Evolutionary conservation across 2,329 filamentous ascomycete species (phyloP).

Genomic region (Didymella keratinophila): DNA sequence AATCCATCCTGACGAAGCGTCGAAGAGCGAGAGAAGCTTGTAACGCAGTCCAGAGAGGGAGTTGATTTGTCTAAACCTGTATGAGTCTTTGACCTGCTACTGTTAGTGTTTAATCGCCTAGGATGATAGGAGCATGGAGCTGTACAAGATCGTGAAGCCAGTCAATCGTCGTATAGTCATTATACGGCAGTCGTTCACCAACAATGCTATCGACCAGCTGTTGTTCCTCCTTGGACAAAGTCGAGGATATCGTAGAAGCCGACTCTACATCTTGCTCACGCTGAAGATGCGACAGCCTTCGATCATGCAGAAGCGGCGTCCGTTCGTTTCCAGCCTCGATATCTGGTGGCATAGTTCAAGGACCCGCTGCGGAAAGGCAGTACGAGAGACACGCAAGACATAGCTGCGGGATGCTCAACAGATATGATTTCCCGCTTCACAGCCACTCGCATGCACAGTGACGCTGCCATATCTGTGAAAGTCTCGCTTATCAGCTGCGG

Average conservation of each 20-base stretch:
- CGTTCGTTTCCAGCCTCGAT: conserved; percentile 43
- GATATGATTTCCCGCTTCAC: background rate
- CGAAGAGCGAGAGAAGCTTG: conserved; percentile 53
- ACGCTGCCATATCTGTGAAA: conserved; percentile 5
- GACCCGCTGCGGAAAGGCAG: background rate
- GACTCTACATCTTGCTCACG: conserved; percentile 52
- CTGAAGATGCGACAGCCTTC: conserved; percentile 46
- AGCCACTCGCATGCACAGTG: conserved; percentile 11
- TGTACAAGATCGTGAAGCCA: conserved; percentile 67
- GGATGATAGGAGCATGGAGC: too few species aligned
- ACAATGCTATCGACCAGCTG: conserved; percentile 56
- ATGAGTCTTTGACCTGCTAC: conserved; percentile 63
- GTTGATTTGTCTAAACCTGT: conserved; percentile 59
- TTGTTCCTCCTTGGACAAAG: conserved; percentile 59
- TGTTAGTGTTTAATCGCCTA: background rate
- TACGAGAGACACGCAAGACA: background rate
- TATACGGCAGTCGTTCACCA: conserved; percentile 66
- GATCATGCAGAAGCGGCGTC: conserved; percentile 45
- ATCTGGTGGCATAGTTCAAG: conserved; percentile 32
- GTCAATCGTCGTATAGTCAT: conserved; percentile 69
- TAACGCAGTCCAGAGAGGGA: conserved; percentile 54
- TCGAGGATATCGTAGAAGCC: conserved; percentile 55
- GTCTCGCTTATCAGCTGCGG: conserved; percentile 14
- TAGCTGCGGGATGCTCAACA: background rate
- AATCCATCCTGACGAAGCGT: conserved; percentile 64